Base-by-base conservation (phyloP, 768 basidiomycete species). In the Leccinum variicolor region DNA sequence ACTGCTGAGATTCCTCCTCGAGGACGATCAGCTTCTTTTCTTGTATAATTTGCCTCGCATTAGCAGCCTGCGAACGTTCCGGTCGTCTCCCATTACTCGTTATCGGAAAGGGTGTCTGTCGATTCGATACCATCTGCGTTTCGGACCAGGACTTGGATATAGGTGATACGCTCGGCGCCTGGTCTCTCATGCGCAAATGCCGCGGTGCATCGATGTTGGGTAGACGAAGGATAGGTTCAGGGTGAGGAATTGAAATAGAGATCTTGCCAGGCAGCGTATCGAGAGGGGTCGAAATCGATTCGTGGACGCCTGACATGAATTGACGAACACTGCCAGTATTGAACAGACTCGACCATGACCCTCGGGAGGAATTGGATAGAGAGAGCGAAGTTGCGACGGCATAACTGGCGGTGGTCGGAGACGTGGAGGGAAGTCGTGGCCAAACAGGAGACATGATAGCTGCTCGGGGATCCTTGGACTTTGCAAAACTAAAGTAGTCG, bases 331-430 rank as follows among this genome's bases (percentile, higher is more conserved):
- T 81, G 17, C 81, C 82, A 1, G 87, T 75, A 58, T 84, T 86
- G 68, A 90, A 89, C 11, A 92, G 66, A 64, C 84, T 91, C 0
- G 89, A 87, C 91, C 91, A 92, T 0, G 91, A 90, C 9, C 84
- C 89, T 46, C 84, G 79, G 3, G 90, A 90, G 3, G 88, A 84
- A 48, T 73, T 80, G 0, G 86, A 85, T 0, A 83, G 75, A 47
- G 79, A 74, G 41, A 82, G 64, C 0, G 80, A 76, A 0, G 79
- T 71, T 8, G 19, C 64, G 2, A 79, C 67, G 4, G 74, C 69
- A 3, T 75, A 68, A 10, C 69, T 75, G 19, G 72, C 69, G 11
- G 77, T 64, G 1, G 78, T 78, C 5, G 78, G 73, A 1, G 84
- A 80, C 0, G 73, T 65, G 0, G 74, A 73, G 3, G 80, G 71